Evolutionary conservation across 2,329 filamentous ascomycete genomes (phyloP).

Genomic region (Penicillium sp.): DNA sequence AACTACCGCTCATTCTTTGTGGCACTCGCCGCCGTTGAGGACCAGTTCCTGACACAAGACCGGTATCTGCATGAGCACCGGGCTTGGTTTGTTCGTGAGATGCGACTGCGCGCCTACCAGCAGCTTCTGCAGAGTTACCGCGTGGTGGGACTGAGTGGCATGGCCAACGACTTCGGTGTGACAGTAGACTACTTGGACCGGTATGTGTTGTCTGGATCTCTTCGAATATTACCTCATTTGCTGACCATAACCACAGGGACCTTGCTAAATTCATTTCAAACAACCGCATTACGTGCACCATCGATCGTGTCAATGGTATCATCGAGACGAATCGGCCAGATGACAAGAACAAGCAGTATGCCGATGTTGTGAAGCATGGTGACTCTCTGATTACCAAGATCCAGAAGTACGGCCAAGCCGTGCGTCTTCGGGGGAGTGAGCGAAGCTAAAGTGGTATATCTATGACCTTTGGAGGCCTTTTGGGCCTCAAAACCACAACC

Average conservation of each 20-base stretch:
- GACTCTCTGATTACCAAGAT: slow-evolving; percentile 98
- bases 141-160: slow-evolving; percentile 92
- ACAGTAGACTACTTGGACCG: slow-evolving; percentile 94
- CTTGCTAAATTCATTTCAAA: slow-evolving; percentile 95
- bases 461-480: slow-evolving; percentile 10
- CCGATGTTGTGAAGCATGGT: slow-evolving; percentile 94
- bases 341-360: slow-evolving; percentile 99
- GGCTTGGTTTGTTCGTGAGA: slow-evolving; percentile 96
- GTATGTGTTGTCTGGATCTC: slow-evolving; percentile 51
- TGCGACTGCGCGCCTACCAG: slow-evolving; percentile 94
- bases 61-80: slow-evolving; percentile 95
- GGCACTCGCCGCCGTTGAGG: slow-evolving; percentile 84
- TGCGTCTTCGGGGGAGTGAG: slow-evolving; percentile 91
- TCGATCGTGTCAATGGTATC: slow-evolving; percentile 92
- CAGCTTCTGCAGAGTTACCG: slow-evolving; percentile 97
- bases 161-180: slow-evolving; percentile 96
- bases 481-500: slow-evolving; percentile 5
- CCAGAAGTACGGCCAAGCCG: slow-evolving; percentile 97
- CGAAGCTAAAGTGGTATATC: slow-evolving; percentile 59
- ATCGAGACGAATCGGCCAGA: slow-evolving; percentile 98
- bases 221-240: neutral
- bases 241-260: slow-evolving; percentile 59
- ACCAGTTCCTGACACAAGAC: slow-evolving; percentile 89
- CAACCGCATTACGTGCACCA: slow-evolving; percentile 91
- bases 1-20: slow-evolving; percentile 94